Conservation (phyloP, 768 basidiomycete genomes). For the Trametes cinnabarina region DNA sequence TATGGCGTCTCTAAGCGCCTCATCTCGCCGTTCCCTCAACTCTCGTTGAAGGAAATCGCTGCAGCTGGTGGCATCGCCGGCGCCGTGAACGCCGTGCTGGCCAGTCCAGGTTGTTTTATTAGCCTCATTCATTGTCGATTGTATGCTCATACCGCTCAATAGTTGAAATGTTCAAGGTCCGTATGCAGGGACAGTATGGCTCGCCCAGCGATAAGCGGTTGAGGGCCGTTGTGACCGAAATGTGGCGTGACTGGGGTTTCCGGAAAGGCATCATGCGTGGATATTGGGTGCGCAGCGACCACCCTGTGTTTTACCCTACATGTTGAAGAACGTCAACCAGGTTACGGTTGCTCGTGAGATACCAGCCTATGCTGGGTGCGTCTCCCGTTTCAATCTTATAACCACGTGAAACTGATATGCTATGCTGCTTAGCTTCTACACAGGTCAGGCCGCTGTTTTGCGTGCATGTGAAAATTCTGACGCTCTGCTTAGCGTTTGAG, state of each 20-base stretch:
- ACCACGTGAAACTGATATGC: not conserved
- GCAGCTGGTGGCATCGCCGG: slow-evolving; percentile 91
- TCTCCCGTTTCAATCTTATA: slow-evolving; percentile 4
- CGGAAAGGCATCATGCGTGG: slow-evolving; percentile 91
- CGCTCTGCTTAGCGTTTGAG: slow-evolving; percentile 64
- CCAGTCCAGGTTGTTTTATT: slow-evolving; percentile 68
- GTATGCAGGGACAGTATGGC: slow-evolving; percentile 97
- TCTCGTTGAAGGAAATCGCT: slow-evolving; percentile 77
- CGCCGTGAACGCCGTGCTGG: slow-evolving; percentile 83
- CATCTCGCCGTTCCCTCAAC: slow-evolving; percentile 84
- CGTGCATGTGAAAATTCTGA: not conserved
- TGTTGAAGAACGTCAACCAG: slow-evolving; percentile 37
- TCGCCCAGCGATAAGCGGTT: slow-evolving; percentile 74
- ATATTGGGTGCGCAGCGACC: slow-evolving; percentile 72
- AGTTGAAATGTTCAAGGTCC: slow-evolving; percentile 99
- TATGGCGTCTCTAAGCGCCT: slow-evolving; percentile 80
- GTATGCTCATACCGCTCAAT: not conserved
- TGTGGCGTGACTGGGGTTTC: slow-evolving; percentile 88
- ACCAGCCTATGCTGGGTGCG: slow-evolving; percentile 90
- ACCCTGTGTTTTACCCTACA: not conserved
- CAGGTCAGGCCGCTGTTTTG: slow-evolving; percentile 38
- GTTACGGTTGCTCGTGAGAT: slow-evolving; percentile 91
- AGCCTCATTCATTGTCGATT: not conserved
- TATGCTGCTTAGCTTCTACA: slow-evolving; percentile 54
- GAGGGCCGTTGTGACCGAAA: slow-evolving; percentile 66